Conservation (phyloP, 805 yeast species). For the Pichia gijzeniarum region DNA sequence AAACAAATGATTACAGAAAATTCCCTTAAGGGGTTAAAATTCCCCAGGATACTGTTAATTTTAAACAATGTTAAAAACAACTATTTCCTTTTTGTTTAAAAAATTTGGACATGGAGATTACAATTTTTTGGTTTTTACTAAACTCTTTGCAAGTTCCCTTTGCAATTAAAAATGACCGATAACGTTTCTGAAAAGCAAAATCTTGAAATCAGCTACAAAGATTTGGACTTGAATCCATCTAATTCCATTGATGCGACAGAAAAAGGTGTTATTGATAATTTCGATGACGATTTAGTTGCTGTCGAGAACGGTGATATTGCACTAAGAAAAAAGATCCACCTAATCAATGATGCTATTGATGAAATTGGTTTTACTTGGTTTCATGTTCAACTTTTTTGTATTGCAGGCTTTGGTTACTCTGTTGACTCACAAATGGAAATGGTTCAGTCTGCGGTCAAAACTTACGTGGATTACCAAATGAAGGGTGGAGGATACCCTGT, state of each 20-base stretch:
- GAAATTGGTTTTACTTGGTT: constrained; percentile 57
- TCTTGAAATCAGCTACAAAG: neutral
- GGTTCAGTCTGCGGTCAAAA: constrained; percentile 41
- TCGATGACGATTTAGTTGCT: constrained; percentile 15
- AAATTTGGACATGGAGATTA: too few species aligned
- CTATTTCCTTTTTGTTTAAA: too few species aligned
- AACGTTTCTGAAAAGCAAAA: neutral
- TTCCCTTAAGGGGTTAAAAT: too few species aligned
- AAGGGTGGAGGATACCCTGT: constrained; percentile 39
- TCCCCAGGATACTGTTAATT: too few species aligned
- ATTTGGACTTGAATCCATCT: neutral
- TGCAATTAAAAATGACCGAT: neutral
- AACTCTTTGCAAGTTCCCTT: too few species aligned
- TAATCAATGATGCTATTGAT: constrained; percentile 50
- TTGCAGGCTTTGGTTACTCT: constrained; percentile 53
- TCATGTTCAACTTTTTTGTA: constrained; percentile 42
- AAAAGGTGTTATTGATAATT: constrained; percentile 6
- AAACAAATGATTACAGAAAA: too few species aligned
- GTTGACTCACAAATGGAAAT: constrained; percentile 47
- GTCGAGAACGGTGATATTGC: constrained; percentile 31
- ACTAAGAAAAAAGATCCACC: constrained; percentile 35
- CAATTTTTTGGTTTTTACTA: too few species aligned
- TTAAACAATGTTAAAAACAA: too few species aligned
- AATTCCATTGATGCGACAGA: constrained; percentile 11
- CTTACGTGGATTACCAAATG: constrained; percentile 40